Conservation (phyloP, 768 basidiomycete genomes). For the Pholiota microspora region DNA sequence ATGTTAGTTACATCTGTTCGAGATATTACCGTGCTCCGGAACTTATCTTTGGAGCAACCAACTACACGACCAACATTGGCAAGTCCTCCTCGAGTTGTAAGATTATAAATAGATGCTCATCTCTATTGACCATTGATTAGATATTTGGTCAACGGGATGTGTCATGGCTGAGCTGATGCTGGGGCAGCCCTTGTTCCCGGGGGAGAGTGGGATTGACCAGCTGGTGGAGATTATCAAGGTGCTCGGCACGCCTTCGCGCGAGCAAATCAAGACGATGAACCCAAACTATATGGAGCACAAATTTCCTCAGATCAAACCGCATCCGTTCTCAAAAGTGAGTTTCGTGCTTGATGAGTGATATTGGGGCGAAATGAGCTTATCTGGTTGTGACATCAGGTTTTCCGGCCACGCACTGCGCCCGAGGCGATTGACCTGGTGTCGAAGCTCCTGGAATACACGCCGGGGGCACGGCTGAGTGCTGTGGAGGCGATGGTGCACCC, state of each 20-base stretch:
- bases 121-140: conserved; percentile 38
- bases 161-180: conserved; percentile 99
- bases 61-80: conserved; percentile 99
- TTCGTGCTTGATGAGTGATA: not conserved
- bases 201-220: conserved; percentile 98
- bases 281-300: conserved; percentile 99
- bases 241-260: conserved; percentile 94
- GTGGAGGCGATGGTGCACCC: conserved; percentile 91
- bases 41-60: conserved; percentile 98
- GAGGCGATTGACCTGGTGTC: conserved; percentile 97
- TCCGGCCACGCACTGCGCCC: conserved; percentile 93
- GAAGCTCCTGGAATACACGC: conserved; percentile 97
- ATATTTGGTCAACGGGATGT: conserved; percentile 99
- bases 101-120: conserved; percentile 8
- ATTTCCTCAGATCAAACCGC: conserved; percentile 99
- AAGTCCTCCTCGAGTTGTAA: no score
- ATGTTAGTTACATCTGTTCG: conserved; percentile 99
- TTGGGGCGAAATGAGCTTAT: conserved; percentile 1
- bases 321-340: conserved; percentile 93
- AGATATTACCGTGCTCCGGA: conserved; percentile 99
- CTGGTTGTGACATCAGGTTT: conserved; percentile 57
- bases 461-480: conserved; percentile 84
- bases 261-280: conserved; percentile 99
- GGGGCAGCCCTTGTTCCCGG: conserved; percentile 97
- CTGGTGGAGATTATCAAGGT: conserved; percentile 99